Evolutionary conservation across 2,329 filamentous ascomycete genomes (phyloP), one percentile per base, ranked within the genome.

Genomic region (Aureobasidium sp.): DNA sequence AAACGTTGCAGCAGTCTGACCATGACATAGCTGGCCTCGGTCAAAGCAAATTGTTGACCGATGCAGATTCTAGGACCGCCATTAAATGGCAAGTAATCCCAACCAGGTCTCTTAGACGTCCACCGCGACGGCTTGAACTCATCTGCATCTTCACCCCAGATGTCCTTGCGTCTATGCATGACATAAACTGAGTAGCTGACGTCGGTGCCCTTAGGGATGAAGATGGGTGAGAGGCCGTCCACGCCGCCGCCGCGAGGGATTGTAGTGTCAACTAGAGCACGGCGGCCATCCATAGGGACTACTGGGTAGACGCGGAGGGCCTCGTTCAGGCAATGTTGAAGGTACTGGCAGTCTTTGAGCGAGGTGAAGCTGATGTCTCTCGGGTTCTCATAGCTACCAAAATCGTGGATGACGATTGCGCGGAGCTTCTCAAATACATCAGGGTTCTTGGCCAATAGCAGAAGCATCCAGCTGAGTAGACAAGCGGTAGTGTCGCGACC

Each of bases 251-350:
- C 71, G 27, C 71, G 63, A 25, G 79, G 79, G 0, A 81, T 66
- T 1, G 73, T 66, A 3, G 76, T 78, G 62, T 79, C 74, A 29
- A 66, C 65, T 8, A 69, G 64, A 2, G 78, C 76, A 21, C 64
- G 60, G 54, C 80, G 73, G n/a, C 67, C 67, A 62, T 83, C 82
- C 27, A 70, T 59, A 3, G 79, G 78, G 10, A 81, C 76, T n/a
- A 75, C 69, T 5, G 79, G 77, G 59, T 78, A 73, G 3, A 79
- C 63, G 10, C 78, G 76, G 4, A 82, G 71, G 2, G 76, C 70
- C 51, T 65, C 88, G 69, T 86, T 85, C 62, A 93, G 75, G 53
- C 86, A 74, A 63, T 84, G 74, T 67, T 83, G 64, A 0, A 70
- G 60, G 45, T 64, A 64, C 3, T 59, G 56, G 37, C 61, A 63